Evolutionary conservation across 495 filamentous ascomycete species (phyloP), one percentile per base, ranked within the genome.

Genomic region (Xylaria palmicola): DNA sequence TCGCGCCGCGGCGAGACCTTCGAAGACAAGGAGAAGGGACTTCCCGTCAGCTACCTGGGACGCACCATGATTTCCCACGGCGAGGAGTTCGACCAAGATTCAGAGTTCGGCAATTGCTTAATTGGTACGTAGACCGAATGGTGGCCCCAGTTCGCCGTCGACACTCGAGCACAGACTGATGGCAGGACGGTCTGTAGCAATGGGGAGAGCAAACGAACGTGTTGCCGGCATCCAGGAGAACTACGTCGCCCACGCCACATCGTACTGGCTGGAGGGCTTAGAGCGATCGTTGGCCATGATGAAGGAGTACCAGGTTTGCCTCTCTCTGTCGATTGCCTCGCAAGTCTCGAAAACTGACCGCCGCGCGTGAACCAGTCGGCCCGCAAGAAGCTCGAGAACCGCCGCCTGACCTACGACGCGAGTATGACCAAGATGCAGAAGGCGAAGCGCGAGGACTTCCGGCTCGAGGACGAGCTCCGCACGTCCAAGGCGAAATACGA

Each of bases 401-500:
- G 94, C 29, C 87, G 94, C 59, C 78, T 98, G 62, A 92, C 92
- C 37, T 98, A 96, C 68, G 94, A 98, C 73, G 87, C 94, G 13
- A 92, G 90, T 53, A 84, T 91, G 13, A 83, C 86, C 27, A 98
- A 98, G 79, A 90, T 95, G 83, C 89, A 96, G 67, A 98, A 97
- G 68, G 86, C 86, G 9, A 97, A 97, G 79, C 89, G 86, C 63
- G 93, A 98, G 61, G 92, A 98, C 71, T 96, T 92, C 77, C 83
- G 90, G 47, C 82, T 94, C 50, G 92, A 98, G 75, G 95, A 98
- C 72, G 93, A 98, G 72, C 82, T 96, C 51, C 87, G 95, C 60
- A 83, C 85, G 13, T 89, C 96, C 70, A 97, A 97, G 69, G 89
- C 90, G 60, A 98, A 97, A 73, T 98, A 97, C 68, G 94, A 97